phyloP scores from a whole-genome alignment of 202 grass and related monocot genomes.

The Dendrocalamus latiflorus region DNA sequence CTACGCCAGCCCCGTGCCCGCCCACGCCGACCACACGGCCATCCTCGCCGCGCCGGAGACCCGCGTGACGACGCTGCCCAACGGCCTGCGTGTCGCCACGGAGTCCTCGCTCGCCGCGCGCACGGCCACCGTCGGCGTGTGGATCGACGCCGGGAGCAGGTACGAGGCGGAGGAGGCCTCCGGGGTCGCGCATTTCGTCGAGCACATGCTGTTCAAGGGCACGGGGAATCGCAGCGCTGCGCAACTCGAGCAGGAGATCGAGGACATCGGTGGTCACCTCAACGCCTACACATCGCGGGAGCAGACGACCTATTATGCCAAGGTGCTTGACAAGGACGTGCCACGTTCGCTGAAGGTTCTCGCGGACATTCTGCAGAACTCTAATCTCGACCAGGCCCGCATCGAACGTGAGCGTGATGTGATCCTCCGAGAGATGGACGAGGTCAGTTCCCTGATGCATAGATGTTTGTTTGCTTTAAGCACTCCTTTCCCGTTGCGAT shows the following conservation, averaged over 20 bases:
- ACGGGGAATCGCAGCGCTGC: too few relatives aligned
- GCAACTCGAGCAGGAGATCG: slow-evolving; percentile 94
- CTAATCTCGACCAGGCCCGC: too few relatives aligned
- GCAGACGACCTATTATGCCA: slow-evolving; percentile 94
- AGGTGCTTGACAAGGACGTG: slow-evolving; percentile 92
- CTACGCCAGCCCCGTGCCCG: slow-evolving; percentile 74
- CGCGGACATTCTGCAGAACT: slow-evolving; percentile 81
- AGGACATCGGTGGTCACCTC: slow-evolving; percentile 92
- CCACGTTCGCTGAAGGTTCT: slow-evolving; percentile 67
- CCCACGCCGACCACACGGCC: slow-evolving; percentile 66
- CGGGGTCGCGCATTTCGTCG: slow-evolving; percentile 89
- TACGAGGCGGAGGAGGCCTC: slow-evolving; percentile 67
- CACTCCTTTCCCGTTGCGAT: background rate
- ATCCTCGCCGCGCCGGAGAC: slow-evolving; percentile 86
- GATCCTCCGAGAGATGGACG: slow-evolving; percentile 93
- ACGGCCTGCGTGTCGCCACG: slow-evolving; percentile 84
- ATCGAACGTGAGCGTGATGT: slow-evolving; percentile 74
- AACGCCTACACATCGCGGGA: slow-evolving; percentile 97
- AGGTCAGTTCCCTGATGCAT: slow-evolving; percentile 49
- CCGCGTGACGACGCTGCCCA: slow-evolving; percentile 81
- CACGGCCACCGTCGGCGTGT: too few relatives aligned
- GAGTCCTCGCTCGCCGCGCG: slow-evolving; percentile 89
- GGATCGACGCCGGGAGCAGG: too few relatives aligned
- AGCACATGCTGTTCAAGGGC: too few relatives aligned
- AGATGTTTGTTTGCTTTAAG: background rate